Conservation (phyloP, 2,329 filamentous ascomycete genomes). For the Aspergillus awamori region DNA sequence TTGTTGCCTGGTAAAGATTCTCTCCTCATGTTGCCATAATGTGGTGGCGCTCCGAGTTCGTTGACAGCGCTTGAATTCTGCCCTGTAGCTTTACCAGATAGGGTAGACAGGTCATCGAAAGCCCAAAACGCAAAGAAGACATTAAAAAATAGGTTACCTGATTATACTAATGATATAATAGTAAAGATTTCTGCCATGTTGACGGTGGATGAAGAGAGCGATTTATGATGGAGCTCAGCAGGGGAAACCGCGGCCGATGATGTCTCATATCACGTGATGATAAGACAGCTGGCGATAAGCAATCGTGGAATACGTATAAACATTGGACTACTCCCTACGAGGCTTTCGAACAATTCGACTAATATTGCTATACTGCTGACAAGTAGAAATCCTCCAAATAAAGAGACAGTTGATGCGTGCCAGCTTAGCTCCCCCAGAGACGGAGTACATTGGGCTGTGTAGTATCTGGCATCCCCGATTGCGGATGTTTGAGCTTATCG, state of each 20-base stretch:
- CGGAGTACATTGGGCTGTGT: no score
- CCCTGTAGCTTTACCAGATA: neutral
- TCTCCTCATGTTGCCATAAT: conserved; percentile 12
- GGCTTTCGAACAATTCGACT: no score
- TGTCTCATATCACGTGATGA: conserved; percentile 13
- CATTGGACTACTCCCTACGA: neutral
- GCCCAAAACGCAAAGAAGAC: no score
- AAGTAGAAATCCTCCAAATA: no score
- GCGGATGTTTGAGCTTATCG: no score
- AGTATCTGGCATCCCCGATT: no score
- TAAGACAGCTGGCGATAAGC: neutral
- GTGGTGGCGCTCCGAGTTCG: neutral
- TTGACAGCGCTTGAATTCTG: neutral
- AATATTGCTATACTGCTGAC: no score
- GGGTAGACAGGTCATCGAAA: neutral
- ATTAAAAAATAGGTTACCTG: no score
- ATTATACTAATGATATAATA: no score
- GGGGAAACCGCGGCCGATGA: conserved; percentile 17
- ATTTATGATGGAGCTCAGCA: neutral
- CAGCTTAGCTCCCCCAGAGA: no score
- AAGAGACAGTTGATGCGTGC: no score
- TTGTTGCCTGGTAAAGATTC: neutral
- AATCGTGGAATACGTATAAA: neutral
- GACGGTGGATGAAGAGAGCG: neutral
- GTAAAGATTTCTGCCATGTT: conserved; percentile 2